Conservation (phyloP, 2,329 filamentous ascomycete genomes). For the Paecilomyces fulvus region DNA sequence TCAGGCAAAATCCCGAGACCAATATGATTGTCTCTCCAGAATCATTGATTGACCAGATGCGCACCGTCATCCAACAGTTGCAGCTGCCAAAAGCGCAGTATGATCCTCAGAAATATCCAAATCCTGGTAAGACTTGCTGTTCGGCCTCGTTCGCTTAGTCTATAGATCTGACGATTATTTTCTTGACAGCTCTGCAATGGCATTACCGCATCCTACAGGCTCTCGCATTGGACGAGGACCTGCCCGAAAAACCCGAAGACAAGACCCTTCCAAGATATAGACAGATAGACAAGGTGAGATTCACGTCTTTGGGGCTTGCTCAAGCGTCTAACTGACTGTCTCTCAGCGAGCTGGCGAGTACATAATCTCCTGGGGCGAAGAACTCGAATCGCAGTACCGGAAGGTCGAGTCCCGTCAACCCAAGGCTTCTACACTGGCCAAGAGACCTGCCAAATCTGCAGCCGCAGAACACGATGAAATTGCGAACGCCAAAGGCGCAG, state of each 20-base stretch:
- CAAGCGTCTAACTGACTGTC: background rate
- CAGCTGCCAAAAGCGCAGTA: constrained; percentile 81
- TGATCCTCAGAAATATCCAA: constrained; percentile 80
- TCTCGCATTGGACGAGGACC: constrained; percentile 81
- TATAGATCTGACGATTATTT: constrained; percentile 2
- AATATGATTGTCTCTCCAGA: constrained; percentile 54
- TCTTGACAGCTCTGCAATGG: constrained; percentile 65
- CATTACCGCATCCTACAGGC: constrained; percentile 93
- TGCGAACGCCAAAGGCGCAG: constrained; percentile 13
- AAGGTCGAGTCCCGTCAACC: constrained; percentile 34
- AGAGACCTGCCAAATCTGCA: constrained; percentile 29
- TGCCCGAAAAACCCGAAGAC: constrained; percentile 66
- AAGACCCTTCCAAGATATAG: constrained; percentile 75
- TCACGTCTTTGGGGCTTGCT: background rate
- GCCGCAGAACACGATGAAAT: constrained; percentile 18
- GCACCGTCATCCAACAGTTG: constrained; percentile 70
- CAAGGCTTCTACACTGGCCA: constrained; percentile 38
- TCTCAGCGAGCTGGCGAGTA: constrained; percentile 62
- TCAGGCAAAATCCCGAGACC: constrained; percentile 64
- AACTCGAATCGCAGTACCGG: constrained; percentile 53
- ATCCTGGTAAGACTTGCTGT: constrained; percentile 47
- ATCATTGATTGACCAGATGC: constrained; percentile 70
- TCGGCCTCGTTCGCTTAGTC: constrained; percentile 1
- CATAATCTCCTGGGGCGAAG: constrained; percentile 66
- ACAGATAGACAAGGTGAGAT: constrained; percentile 67